phyloP scores from a whole-genome alignment of 2,329 filamentous ascomycete genomes.

The Fusarium haematococcum region DNA sequence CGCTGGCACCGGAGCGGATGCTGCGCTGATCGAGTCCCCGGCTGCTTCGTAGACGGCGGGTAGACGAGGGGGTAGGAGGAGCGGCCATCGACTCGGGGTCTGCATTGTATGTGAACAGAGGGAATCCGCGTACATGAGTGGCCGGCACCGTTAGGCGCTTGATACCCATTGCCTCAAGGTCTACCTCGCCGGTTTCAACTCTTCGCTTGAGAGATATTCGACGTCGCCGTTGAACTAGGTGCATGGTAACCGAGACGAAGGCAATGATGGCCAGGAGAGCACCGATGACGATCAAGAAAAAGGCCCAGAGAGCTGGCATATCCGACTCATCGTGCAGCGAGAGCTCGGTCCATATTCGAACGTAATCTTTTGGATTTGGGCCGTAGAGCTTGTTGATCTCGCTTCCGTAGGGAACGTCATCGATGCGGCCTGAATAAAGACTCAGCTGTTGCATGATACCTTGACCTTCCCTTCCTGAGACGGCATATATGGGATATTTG shows the following conservation, averaged over 20 bases:
- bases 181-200: constrained; percentile 82
- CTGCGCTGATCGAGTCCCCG: constrained; percentile 47
- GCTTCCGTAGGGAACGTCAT: constrained; percentile 67
- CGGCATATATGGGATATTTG: constrained; percentile 84
- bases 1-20: constrained; percentile 44
- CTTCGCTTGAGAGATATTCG: constrained; percentile 75
- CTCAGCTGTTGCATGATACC: constrained; percentile 78
- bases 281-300: constrained; percentile 77
- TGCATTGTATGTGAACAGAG: constrained; percentile 80
- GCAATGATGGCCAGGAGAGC: constrained; percentile 77
- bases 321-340: constrained; percentile 58
- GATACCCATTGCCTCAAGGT: constrained; percentile 87
- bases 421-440: constrained; percentile 82
- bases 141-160: constrained; percentile 83
- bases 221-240: constrained; percentile 78
- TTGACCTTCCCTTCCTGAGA: constrained; percentile 75
- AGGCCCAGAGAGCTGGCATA: constrained; percentile 84
- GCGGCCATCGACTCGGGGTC: constrained; percentile 57
- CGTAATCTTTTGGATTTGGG: constrained; percentile 67
- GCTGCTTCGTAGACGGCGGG: constrained; percentile 46
- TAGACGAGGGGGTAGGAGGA: constrained; percentile 52
- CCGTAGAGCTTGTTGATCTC: constrained; percentile 67
- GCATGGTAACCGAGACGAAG: constrained; percentile 78
- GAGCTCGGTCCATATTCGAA: constrained; percentile 70
- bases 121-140: constrained; percentile 77